Conservation (phyloP, 352 stramenopile genomes). For the Thraustochytrium sp. region DNA sequence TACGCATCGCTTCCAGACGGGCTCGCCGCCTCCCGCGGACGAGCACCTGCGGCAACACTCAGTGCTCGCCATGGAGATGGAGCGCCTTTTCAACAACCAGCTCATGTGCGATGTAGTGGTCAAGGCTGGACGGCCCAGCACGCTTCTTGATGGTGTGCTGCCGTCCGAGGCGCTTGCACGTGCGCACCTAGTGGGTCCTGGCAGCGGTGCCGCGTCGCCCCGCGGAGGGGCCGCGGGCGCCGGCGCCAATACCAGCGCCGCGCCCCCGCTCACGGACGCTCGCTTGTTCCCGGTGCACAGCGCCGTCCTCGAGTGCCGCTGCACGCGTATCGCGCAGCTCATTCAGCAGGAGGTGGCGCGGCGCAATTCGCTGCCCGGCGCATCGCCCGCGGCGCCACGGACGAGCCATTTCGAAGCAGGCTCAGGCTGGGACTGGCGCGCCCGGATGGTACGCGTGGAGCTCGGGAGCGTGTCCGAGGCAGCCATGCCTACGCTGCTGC, state of each 20-base stretch:
- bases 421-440: not conserved
- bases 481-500: not conserved
- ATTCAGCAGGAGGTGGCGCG: not conserved
- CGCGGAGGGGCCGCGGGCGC: too few species aligned
- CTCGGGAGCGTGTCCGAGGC: not conserved
- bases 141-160: not conserved
- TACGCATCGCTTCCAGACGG: not conserved
- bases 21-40: not conserved
- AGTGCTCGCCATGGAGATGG: not conserved
- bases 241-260: too few species aligned
- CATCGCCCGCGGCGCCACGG: not conserved
- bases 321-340: not conserved
- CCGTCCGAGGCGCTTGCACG: not conserved
- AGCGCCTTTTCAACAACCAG: not conserved
- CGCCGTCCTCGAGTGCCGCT: not conserved
- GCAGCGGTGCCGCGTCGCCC: too few species aligned
- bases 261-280: too few species aligned
- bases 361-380: not conserved
- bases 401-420: not conserved
- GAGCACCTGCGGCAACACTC: not conserved
- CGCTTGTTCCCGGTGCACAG: not conserved
- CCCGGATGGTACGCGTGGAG: not conserved
- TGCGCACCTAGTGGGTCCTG: not conserved
- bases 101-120: slow-evolving; percentile 1
- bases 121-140: not conserved